phyloP scores from a whole-genome alignment of 148 eudicot genomes.

The Polygonum maritimum region DNA sequence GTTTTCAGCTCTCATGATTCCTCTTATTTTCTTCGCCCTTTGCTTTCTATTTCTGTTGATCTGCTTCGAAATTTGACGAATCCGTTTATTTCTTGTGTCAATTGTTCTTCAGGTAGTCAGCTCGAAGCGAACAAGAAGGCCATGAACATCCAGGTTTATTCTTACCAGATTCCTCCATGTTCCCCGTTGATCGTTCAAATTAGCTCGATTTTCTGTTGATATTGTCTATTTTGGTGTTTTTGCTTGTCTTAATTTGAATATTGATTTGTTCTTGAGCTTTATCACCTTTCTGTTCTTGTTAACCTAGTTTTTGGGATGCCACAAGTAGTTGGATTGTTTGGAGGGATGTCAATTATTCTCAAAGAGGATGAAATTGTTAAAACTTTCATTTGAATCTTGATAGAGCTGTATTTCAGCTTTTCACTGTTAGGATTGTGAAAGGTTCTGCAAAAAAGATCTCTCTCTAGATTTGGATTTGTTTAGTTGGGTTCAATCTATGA shows the following conservation, averaged over 20 bases:
- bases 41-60: neutral
- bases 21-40: neutral
- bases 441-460: neutral
- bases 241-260: neutral
- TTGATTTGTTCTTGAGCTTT: neutral
- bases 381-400: neutral
- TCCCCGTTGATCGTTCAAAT: neutral
- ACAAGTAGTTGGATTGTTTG: neutral
- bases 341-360: neutral
- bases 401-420: neutral
- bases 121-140: slow-evolving; percentile 65
- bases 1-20: neutral
- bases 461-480: neutral
- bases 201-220: neutral
- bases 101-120: slow-evolving; percentile 46
- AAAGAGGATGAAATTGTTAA: neutral
- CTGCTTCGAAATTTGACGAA: neutral
- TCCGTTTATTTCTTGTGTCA: neutral
- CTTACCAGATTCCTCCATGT: neutral
- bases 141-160: slow-evolving; percentile 42
- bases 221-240: neutral
- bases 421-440: neutral
- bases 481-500: neutral
- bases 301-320: neutral
- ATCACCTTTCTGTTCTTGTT: neutral